Evolutionary conservation across 805 yeast species (phyloP), one percentile per base, ranked within the genome.

Genomic region (Barnettozyma botsteinii): DNA sequence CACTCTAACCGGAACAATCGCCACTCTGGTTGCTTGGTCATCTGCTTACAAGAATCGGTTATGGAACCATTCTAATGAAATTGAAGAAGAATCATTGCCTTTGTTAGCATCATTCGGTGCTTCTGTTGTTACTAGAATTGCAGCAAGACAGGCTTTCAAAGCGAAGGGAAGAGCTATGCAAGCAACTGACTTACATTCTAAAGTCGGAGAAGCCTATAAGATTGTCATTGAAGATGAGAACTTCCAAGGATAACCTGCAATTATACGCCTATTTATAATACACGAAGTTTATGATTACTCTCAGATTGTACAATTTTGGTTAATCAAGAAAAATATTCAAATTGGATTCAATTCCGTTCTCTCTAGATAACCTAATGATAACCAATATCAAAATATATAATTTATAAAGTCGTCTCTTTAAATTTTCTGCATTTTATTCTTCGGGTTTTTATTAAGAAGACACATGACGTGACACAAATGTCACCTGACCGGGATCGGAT

Each of bases 1-100:
- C 53, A 84, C 96, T 0, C 60, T 93, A 29, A 76, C 91, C 1
- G 98, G 98, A 0, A 67, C 85, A 19, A 62, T 88, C n/a, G 88
- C 89, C 1, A 81, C 95, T 0, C 67, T 91, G 52, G 54, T 85
- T 25, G 85, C 86, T 5, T 91, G 95, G 95, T 77, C 84, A 6
- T 56, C 72, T 19, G 81, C 82, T 11, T 82, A 85, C 55, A 72
- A 75, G 43, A 53, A 69, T 24, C 59, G 66, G 3, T 52, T 81
- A 2, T 85, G 95, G 89, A 70, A 70, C 2, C 72, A 64, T 17
- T 56, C 63, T 2, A 54, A 64, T 18, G 52, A 59, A 17, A 41
- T 61, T 6, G 40, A 39, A 3, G 51, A 55, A 3, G 57, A 61
- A 1, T 61, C 65, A 17, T 48, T 68, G 28, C 53, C 59, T 3